Evolutionary conservation across 441 rosid species (phyloP), one percentile per base, ranked within the genome.

Genomic region (Gossypium davidsonii): DNA sequence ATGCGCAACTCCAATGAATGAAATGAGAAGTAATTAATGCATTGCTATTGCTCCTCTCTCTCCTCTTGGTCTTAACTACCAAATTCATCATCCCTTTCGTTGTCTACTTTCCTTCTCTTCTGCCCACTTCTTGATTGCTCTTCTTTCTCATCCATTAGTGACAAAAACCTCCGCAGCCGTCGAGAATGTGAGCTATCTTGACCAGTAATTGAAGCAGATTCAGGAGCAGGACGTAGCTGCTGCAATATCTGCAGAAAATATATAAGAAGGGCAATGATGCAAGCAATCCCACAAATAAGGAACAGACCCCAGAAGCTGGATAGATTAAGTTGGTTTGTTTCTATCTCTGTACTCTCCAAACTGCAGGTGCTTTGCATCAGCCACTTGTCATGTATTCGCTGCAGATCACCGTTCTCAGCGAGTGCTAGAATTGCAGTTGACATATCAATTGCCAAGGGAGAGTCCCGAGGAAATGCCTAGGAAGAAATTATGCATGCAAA

Each of bases 361-460:
- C 83, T 74, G 85, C 94, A 93, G 17, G 86, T 39, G 70, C 89
- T 88, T 77, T 78, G 81, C 85, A 81, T 80, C 46, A 91, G 82
- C 97, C 98, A 93, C 79, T 92, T 92, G 84, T 91, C 97, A 64
- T 91, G 98, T 78, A 93, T 91, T 73, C 94, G 83, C 79, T 90
- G 97, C 37, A 93, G 88, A 81, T 93, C 97, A 17, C 98, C 98
- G 10, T 79, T 91, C 86, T 91, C 98, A 2, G 96, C 84, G 26
- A 93, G 88, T 53, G 74, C 82, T 39, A 93, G 84, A 77, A 93
- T 91, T 42, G 98, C 94, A 21, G 90, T 88, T 15, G 98, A 93
- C 74, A 93, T 72, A 78, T 93, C 97, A 2, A 89, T 74, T 0
- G 98, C 92, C 74, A 91, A 76, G 23, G 91, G 94, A 73, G 97